Evolutionary conservation across 805 yeast genomes (phyloP).

Genomic region (Wickerhamomyces bovis): DNA sequence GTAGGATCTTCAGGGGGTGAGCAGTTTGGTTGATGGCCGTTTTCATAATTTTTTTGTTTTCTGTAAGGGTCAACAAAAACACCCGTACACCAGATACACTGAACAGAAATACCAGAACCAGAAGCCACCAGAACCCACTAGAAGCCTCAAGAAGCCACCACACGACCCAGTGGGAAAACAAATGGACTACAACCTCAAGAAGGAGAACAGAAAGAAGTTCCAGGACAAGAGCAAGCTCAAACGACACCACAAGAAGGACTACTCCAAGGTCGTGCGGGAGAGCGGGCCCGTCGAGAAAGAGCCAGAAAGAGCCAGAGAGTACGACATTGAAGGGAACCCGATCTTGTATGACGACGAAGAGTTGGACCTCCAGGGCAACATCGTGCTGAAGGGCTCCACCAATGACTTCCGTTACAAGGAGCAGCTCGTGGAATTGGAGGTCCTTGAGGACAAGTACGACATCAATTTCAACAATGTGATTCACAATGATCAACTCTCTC

Average conservation of each 20-base stretch:
- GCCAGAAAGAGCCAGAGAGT: conserved; percentile 13
- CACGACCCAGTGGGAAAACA: background rate
- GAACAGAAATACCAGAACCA: background rate
- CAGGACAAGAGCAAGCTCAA: conserved; percentile 35
- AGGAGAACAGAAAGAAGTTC: conserved; percentile 36
- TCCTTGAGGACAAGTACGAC: conserved; percentile 12
- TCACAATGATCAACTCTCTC: conserved; percentile 7
- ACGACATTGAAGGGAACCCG: conserved; percentile 13
- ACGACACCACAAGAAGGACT: conserved; percentile 32
- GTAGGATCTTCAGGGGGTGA: background rate
- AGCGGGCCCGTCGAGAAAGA: conserved; percentile 9
- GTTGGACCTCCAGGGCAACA: conserved; percentile 7
- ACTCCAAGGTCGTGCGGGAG: conserved; percentile 27
- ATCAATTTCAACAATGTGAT: conserved; percentile 8
- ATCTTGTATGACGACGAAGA: conserved; percentile 13
- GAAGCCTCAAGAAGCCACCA: background rate
- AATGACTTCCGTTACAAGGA: conserved; percentile 22
- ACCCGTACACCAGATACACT: background rate
- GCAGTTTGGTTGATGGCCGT: background rate
- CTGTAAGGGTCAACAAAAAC: background rate
- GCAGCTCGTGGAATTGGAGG: conserved; percentile 15
- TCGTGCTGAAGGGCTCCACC: conserved; percentile 11
- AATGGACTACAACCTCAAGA: conserved; percentile 28
- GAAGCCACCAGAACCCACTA: background rate
- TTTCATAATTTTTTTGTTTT: background rate